Evolutionary conservation across 1,139 yeast genomes (phyloP).

Genomic region (Kodamaea suecica): DNA sequence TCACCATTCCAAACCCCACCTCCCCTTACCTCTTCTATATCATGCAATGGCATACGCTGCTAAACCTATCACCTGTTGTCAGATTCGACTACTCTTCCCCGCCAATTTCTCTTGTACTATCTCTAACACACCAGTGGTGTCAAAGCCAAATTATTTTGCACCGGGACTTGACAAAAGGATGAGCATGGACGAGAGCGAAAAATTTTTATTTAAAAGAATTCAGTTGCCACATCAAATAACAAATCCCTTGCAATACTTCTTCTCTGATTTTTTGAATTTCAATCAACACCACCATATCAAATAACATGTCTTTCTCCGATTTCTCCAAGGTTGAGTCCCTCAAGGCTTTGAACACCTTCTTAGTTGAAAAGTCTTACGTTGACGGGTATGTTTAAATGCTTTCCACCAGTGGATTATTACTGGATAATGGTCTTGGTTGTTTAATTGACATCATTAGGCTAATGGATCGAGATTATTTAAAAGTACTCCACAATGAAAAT

Average conservation of each 20-base stretch:
- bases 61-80: too few relatives aligned
- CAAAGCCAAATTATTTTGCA: not conserved
- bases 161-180: not conserved
- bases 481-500: too few relatives aligned
- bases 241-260: constrained; percentile 1
- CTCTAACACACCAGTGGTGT: too few relatives aligned
- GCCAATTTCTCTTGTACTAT: too few relatives aligned
- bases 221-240: constrained; percentile 1
- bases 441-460: too few relatives aligned
- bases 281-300: constrained; percentile 8
- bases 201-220: constrained; percentile 5
- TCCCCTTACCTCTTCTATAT: too few relatives aligned
- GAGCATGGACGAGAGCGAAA: constrained; percentile 1
- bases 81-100: too few relatives aligned
- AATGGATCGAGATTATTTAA: too few relatives aligned
- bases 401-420: not conserved
- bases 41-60: too few relatives aligned
- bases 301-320: constrained; percentile 69
- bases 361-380: constrained; percentile 89
- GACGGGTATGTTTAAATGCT: constrained; percentile 70
- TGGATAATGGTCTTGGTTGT: not conserved
- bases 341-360: constrained; percentile 79
- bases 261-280: constrained; percentile 10
- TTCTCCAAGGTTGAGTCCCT: constrained; percentile 80
- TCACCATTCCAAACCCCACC: too few relatives aligned